Evolutionary conservation across 2,329 filamentous ascomycete genomes (phyloP).

Genomic region (Teratosphaeria viscida): DNA sequence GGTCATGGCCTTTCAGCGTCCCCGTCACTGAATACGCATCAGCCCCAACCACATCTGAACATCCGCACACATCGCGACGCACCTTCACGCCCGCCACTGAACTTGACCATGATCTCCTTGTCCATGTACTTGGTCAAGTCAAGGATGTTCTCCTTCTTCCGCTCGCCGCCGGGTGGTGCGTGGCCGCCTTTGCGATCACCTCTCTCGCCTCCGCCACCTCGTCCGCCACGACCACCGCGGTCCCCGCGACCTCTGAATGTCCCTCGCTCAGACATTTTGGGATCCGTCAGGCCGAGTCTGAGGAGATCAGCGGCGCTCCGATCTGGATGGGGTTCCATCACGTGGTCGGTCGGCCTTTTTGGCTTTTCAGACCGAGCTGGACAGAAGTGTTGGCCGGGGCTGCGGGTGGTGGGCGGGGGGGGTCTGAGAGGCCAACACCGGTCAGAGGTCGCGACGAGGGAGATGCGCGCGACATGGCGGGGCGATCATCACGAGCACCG

Average conservation of each 20-base stretch:
- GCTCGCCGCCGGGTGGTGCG: conserved; percentile 14
- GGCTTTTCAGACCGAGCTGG: not conserved
- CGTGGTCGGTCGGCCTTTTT: not conserved
- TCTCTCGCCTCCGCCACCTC: conserved; percentile 19
- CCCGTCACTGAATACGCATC: conserved; percentile 56
- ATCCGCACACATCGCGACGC: not conserved
- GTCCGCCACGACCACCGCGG: conserved; percentile 32
- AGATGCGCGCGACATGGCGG: not conserved
- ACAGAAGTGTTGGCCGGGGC: not conserved
- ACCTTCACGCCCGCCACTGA: conserved; percentile 91
- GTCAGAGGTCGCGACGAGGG: not conserved
- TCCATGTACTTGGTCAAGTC: conserved; percentile 95
- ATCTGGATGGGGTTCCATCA: not conserved
- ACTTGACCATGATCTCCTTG: conserved; percentile 90
- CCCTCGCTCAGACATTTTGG: conserved; percentile 46
- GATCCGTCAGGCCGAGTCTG: not conserved
- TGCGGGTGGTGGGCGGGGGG: not conserved
- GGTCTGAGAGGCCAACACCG: not conserved
- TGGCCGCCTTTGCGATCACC: conserved; percentile 21
- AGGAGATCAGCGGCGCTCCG: not conserved
- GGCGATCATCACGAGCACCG: too few species aligned
- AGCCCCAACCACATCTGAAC: not conserved
- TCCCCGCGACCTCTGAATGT: conserved; percentile 38
- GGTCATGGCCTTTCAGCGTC: conserved; percentile 88
- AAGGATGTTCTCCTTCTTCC: conserved; percentile 96